These are phyloP conservation scores for Kockiozyma suomiensis DNA, from an alignment of 805 yeast genomes.

Conservation along the genomic window DNA sequence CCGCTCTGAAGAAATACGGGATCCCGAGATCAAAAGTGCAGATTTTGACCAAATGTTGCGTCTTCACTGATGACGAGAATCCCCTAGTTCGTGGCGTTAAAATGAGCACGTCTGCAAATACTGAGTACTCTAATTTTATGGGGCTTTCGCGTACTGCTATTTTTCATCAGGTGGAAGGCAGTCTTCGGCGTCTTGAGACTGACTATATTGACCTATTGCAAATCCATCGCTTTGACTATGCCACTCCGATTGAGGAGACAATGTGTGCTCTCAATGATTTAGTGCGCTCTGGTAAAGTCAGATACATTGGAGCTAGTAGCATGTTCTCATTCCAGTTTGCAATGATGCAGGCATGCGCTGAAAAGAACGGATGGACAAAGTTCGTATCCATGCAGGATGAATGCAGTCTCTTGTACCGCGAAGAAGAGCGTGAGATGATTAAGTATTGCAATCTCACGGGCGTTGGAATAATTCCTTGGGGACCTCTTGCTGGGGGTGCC, in stretches of 20 bases:
- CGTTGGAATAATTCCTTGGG: constrained; percentile 63
- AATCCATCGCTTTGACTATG: constrained; percentile 57
- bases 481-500: constrained; percentile 59
- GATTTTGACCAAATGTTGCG: constrained; percentile 51
- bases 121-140: constrained; percentile 39
- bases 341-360: constrained; percentile 58
- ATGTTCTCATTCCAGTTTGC: constrained; percentile 60
- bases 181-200: constrained; percentile 50
- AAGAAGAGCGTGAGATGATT: constrained; percentile 65
- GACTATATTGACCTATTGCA: constrained; percentile 54
- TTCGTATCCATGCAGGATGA: constrained; percentile 61
- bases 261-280: constrained; percentile 60
- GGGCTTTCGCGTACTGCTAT: constrained; percentile 53
- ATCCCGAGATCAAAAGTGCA: constrained; percentile 58
- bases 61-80: constrained; percentile 32
- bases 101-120: not conserved
- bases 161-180: constrained; percentile 48
- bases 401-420: constrained; percentile 60
- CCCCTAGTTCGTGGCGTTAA: too few species aligned
- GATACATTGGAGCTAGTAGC: constrained; percentile 67
- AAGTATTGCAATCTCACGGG: constrained; percentile 56
- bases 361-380: constrained; percentile 57
- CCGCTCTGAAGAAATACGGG: constrained; percentile 53
- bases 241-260: constrained; percentile 54
- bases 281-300: constrained; percentile 49